These are phyloP conservation scores for Kluyveromyces nonfermentans DNA, from an alignment of 805 yeast species.

Conservation along the genomic window DNA sequence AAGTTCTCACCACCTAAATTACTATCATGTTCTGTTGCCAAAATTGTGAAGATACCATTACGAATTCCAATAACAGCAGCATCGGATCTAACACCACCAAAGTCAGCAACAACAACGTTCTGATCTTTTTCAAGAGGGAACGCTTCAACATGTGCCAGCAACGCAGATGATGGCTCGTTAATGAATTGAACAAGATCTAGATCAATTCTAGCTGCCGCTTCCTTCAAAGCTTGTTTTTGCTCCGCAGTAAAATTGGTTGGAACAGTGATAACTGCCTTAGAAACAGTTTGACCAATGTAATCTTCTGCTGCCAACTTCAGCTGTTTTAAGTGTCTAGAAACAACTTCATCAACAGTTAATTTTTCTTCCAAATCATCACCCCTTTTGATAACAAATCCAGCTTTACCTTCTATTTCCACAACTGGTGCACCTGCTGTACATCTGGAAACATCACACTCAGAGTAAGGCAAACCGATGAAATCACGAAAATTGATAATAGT, in stretches of 20 bases:
- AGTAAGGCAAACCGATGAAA: conserved; percentile 68
- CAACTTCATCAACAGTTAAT: conserved; percentile 65
- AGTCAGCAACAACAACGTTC: conserved; percentile 74
- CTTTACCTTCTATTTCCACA: conserved; percentile 42
- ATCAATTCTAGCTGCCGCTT: conserved; percentile 61
- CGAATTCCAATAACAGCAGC: conserved; percentile 89
- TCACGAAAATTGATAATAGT: conserved; percentile 92
- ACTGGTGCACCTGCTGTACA: conserved; percentile 46
- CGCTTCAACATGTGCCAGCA: conserved; percentile 66
- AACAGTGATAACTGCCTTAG: conserved; percentile 78
- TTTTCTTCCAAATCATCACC: conserved; percentile 43
- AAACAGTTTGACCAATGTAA: conserved; percentile 71
- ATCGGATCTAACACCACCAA: conserved; percentile 93
- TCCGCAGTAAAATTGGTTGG: conserved; percentile 78
- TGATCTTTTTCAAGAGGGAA: conserved; percentile 29
- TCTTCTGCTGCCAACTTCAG: conserved; percentile 86
- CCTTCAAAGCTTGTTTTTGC: conserved; percentile 56
- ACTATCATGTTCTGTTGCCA: conserved; percentile 75
- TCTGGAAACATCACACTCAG: conserved; percentile 56
- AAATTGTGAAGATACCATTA: conserved; percentile 85
- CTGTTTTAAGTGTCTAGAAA: conserved; percentile 74
- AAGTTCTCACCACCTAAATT: conserved; percentile 82
- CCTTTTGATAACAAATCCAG: conserved; percentile 52
- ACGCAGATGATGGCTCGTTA: conserved; percentile 87
- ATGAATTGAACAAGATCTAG: conserved; percentile 77